phyloP scores from a whole-genome alignment of 1,284 basidiomycete genomes.

The Ganoderma meredithae region DNA sequence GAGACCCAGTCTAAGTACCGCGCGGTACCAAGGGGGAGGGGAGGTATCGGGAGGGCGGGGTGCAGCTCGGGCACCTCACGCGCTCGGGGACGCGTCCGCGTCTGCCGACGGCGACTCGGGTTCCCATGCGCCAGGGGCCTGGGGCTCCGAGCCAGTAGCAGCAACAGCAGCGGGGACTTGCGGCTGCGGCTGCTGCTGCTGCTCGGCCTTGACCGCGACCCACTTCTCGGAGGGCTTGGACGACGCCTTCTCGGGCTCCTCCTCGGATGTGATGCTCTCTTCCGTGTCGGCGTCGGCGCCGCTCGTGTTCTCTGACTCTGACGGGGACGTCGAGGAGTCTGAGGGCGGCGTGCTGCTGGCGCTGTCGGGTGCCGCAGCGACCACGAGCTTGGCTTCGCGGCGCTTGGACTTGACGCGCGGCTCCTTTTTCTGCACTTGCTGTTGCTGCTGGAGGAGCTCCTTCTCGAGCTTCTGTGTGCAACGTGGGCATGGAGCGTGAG shows the following conservation, averaged over 20 bases:
- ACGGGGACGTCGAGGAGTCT: slow-evolving; percentile 49
- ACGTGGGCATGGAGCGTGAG: slow-evolving; percentile 21
- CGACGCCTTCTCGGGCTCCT: slow-evolving; percentile 50
- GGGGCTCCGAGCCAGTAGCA: neutral
- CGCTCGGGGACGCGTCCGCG: neutral
- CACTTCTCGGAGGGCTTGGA: slow-evolving; percentile 54
- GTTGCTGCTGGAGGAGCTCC: slow-evolving; percentile 10
- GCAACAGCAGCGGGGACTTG: slow-evolving; percentile 22
- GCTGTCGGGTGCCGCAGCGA: slow-evolving; percentile 28
- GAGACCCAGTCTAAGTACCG: neutral
- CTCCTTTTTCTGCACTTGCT: slow-evolving; percentile 51
- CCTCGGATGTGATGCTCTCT: slow-evolving; percentile 77
- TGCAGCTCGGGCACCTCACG: neutral
- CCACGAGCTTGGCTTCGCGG: slow-evolving; percentile 43
- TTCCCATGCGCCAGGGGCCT: neutral
- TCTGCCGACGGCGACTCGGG: slow-evolving; percentile 6
- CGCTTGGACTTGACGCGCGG: slow-evolving; percentile 63
- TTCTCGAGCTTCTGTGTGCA: slow-evolving; percentile 45
- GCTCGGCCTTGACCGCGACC: slow-evolving; percentile 77
- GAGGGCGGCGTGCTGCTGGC: slow-evolving; percentile 10
- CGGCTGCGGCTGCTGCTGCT: slow-evolving; percentile 40
- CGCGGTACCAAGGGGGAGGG: neutral
- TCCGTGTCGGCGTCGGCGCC: slow-evolving; percentile 76
- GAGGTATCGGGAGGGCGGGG: neutral
- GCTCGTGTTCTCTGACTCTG: slow-evolving; percentile 64